Conservation (phyloP, 1,139 yeast species). For the Geotrichum bryndzae region DNA sequence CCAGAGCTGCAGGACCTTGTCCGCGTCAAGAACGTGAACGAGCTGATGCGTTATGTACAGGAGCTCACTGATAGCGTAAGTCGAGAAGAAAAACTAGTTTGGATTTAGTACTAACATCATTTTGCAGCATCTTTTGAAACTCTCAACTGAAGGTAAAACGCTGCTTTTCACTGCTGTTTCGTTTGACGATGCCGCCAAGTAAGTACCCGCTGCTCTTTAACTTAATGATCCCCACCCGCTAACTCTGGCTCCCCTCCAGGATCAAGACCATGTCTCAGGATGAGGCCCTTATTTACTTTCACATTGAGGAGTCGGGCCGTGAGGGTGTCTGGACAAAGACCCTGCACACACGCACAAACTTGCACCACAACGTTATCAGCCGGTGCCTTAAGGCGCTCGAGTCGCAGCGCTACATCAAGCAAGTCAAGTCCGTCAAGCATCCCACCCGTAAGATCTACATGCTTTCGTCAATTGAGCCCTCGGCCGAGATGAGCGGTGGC, state of each 20-base stretch:
- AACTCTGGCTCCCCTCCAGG: background rate
- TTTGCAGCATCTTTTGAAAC: constrained; percentile 54
- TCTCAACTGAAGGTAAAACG: constrained; percentile 58
- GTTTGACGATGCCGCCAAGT: constrained; percentile 31
- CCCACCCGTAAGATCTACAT: constrained; percentile 97
- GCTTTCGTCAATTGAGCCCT: constrained; percentile 89
- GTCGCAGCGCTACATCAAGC: constrained; percentile 75
- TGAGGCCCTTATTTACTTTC: constrained; percentile 85
- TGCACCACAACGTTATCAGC: constrained; percentile 87
- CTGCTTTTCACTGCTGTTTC: constrained; percentile 63
- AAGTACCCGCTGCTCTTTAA: background rate
- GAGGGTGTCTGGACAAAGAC: constrained; percentile 96
- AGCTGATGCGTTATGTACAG: constrained; percentile 26
- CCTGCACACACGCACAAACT: constrained; percentile 79
- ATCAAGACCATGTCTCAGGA: constrained; percentile 74
- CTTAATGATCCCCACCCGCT: background rate
- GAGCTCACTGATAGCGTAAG: constrained; percentile 27
- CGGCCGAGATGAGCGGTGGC: constrained; percentile 95
- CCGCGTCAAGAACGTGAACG: constrained; percentile 18
- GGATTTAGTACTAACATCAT: background rate
- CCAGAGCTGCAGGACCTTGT: constrained; percentile 46
- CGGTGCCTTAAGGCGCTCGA: constrained; percentile 82
- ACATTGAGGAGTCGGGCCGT: constrained; percentile 87
- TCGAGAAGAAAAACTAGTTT: background rate
- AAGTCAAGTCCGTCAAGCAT: constrained; percentile 84